These are phyloP conservation scores for Jacaranda mimosifolia DNA, from an alignment of 257 asterid genomes.

Conservation along the genomic window DNA sequence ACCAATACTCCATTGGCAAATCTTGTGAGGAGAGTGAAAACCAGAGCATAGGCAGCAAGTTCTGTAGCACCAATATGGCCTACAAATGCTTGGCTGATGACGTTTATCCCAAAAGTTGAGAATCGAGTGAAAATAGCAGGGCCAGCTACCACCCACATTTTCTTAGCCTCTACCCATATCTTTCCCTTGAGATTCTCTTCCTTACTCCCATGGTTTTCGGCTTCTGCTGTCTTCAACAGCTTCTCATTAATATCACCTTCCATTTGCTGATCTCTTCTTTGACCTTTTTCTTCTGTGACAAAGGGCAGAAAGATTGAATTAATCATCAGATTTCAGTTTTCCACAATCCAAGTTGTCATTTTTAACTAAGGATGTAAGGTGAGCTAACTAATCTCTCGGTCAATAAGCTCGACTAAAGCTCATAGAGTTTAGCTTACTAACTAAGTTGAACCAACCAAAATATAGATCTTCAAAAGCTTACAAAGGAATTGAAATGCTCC, in stretches of 20 bases:
- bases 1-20: conserved; percentile 69
- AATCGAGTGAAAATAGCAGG: conserved; percentile 69
- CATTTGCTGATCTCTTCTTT: conserved; percentile 36
- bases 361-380: too few relatives aligned
- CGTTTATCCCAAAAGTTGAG: conserved; percentile 53
- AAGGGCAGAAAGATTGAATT: background rate
- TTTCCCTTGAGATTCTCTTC: conserved; percentile 36
- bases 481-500: too few relatives aligned
- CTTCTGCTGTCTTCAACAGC: conserved; percentile 24
- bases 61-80: conserved; percentile 73
- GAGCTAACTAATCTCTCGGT: too few relatives aligned
- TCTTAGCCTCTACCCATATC: conserved; percentile 61
- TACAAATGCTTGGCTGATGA: conserved; percentile 74
- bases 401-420: too few relatives aligned
- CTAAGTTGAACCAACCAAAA: too few relatives aligned
- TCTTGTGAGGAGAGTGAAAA: conserved; percentile 58
- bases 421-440: too few relatives aligned
- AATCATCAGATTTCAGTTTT: background rate
- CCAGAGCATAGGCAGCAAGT: conserved; percentile 72
- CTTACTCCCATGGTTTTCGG: background rate
- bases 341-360: background rate
- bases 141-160: conserved; percentile 74
- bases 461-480: too few relatives aligned
- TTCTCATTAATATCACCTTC: conserved; percentile 36
- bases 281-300: background rate